phyloP scores from a whole-genome alignment of 139 green algal species.

The Dunaliella primolecta region DNA sequence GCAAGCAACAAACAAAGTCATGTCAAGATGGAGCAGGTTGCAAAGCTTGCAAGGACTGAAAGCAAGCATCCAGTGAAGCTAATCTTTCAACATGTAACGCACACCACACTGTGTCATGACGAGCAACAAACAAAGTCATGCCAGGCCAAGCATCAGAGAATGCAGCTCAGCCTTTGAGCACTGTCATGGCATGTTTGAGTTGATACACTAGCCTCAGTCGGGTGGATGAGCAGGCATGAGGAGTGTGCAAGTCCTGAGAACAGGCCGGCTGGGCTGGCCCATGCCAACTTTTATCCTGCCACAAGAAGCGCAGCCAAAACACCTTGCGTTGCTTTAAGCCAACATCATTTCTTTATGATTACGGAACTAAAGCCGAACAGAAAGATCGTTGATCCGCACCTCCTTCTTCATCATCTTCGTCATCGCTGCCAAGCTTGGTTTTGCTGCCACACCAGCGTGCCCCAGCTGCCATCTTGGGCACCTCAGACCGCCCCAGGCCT shows the following conservation, averaged over 20 bases:
- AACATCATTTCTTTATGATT: not conserved
- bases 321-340: not conserved
- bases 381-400: not conserved
- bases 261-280: not conserved
- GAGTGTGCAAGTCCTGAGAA: not conserved
- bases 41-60: too few species aligned
- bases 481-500: slow-evolving; percentile 63
- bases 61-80: too few species aligned
- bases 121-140: not conserved
- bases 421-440: slow-evolving; percentile 49
- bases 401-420: slow-evolving; percentile 45
- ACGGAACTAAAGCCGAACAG: not conserved
- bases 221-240: not conserved
- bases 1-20: too few species aligned
- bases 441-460: slow-evolving; percentile 77
- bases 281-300: not conserved
- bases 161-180: not conserved
- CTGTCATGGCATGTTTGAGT: not conserved
- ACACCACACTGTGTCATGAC: not conserved
- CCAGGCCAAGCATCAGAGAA: not conserved
- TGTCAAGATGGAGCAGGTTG: too few species aligned
- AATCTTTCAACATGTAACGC: not conserved
- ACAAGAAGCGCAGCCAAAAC: not conserved
- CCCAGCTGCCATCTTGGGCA: slow-evolving; percentile 82
- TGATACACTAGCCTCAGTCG: not conserved